Conservation (phyloP, 176 grass and related monocot genomes). For the Ensete ventricosum region DNA sequence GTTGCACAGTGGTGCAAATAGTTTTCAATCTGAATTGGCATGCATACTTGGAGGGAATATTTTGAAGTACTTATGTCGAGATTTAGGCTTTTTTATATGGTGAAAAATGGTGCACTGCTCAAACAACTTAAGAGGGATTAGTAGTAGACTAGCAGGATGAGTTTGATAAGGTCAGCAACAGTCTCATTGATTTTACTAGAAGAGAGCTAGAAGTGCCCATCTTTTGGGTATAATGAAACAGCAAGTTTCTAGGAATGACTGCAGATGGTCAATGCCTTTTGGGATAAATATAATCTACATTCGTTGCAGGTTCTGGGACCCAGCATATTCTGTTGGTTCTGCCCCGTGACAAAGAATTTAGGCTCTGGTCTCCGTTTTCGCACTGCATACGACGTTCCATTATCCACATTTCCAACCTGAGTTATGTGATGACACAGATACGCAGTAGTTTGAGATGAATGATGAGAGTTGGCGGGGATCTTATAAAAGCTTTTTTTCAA, state of each 20-base stretch:
- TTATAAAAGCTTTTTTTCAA: not conserved
- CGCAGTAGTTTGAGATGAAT: not conserved
- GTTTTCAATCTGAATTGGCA: too few species aligned
- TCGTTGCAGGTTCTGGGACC: slow-evolving; percentile 52
- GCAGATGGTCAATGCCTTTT: not conserved
- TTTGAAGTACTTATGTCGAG: too few species aligned
- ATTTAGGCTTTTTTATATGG: too few species aligned
- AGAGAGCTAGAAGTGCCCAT: too few species aligned
- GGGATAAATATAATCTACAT: not conserved
- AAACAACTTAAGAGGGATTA: too few species aligned
- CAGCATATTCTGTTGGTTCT: slow-evolving; percentile 67
- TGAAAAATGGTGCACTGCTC: too few species aligned
- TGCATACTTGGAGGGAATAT: too few species aligned
- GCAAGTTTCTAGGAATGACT: not conserved
- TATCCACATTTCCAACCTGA: slow-evolving; percentile 36
- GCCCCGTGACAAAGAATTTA: slow-evolving; percentile 45
- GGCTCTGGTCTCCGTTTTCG: slow-evolving; percentile 62
- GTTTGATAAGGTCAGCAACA: too few species aligned
- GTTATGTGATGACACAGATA: not conserved
- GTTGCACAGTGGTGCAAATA: too few species aligned
- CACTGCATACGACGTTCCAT: slow-evolving; percentile 59
- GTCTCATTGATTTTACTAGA: too few species aligned
- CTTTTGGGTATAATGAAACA: not conserved
- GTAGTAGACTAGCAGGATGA: too few species aligned
- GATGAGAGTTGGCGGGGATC: not conserved